These are phyloP conservation scores for Schwanniomyces pseudopolymorphus DNA, from an alignment of 805 yeast genomes.

Conservation along the genomic window DNA sequence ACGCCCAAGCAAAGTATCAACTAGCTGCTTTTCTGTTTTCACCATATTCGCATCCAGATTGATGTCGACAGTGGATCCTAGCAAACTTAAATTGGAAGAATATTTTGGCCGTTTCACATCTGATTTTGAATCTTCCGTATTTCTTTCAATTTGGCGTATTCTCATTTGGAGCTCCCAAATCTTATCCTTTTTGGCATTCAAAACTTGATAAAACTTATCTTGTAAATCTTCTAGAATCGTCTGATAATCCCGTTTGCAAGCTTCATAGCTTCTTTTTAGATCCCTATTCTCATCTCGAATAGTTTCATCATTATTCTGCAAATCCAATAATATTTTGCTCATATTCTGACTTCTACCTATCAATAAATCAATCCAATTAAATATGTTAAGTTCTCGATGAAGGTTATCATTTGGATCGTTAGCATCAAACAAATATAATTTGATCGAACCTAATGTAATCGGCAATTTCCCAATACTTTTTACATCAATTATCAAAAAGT, in stretches of 20 bases:
- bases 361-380: conserved; percentile 26
- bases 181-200: conserved; percentile 29
- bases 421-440: conserved; percentile 17
- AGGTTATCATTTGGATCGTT: conserved; percentile 6
- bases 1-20: background rate
- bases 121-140: background rate
- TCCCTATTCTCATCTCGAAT: conserved; percentile 4
- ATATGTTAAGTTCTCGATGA: conserved; percentile 17
- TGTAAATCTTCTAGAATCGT: conserved; percentile 23
- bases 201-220: conserved; percentile 23
- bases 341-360: conserved; percentile 12
- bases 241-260: conserved; percentile 13
- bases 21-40: background rate
- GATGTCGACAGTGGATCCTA: too few relatives aligned
- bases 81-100: too few relatives aligned
- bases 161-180: conserved; percentile 23
- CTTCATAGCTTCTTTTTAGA: conserved; percentile 10
- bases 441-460: conserved; percentile 24
- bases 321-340: conserved; percentile 1
- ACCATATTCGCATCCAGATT: background rate
- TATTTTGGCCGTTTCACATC: background rate
- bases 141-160: background rate
- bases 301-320: background rate
- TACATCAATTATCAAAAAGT: conserved; percentile 16
- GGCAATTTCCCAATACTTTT: conserved; percentile 24